Percentiles rank a stretch among this genome's conserved stretches.
These are phyloP conservation scores for Luffa aegyptiaca DNA, from an alignment of 306 rosid genomes.

Conservation along the genomic window DNA sequence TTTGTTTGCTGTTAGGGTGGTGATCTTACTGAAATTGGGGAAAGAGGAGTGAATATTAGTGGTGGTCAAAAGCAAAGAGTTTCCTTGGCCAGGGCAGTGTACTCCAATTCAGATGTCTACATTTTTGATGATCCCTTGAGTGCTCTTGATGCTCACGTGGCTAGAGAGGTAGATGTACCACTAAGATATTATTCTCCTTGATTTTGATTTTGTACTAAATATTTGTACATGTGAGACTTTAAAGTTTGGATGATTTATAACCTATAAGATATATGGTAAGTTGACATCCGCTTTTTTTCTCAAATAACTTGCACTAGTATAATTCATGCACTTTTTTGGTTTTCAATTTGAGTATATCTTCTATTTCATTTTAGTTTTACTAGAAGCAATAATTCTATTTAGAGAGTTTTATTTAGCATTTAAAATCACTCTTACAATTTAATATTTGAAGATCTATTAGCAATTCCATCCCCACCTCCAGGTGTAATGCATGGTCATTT, in stretches of 20 bases:
- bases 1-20: conserved; percentile 34
- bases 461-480: background rate
- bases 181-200: background rate
- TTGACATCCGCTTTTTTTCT: background rate
- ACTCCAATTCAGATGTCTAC: conserved; percentile 72
- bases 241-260: background rate
- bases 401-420: background rate
- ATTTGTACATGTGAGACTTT: background rate
- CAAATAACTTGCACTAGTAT: background rate
- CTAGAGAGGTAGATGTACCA: conserved; percentile 46
- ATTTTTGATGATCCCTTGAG: conserved; percentile 92
- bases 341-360: background rate
- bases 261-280: background rate
- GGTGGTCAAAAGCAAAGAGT: conserved; percentile 98
- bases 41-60: conserved; percentile 89
- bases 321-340: background rate
- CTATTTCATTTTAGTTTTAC: background rate
- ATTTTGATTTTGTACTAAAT: background rate
- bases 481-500: background rate
- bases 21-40: conserved; percentile 89
- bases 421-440: background rate
- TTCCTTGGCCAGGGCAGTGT: conserved; percentile 83
- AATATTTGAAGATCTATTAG: background rate
- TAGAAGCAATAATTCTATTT: background rate
- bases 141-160: conserved; percentile 88